phyloP scores from a whole-genome alignment of 208 protist species.

The Crithidia expoeki region DNA sequence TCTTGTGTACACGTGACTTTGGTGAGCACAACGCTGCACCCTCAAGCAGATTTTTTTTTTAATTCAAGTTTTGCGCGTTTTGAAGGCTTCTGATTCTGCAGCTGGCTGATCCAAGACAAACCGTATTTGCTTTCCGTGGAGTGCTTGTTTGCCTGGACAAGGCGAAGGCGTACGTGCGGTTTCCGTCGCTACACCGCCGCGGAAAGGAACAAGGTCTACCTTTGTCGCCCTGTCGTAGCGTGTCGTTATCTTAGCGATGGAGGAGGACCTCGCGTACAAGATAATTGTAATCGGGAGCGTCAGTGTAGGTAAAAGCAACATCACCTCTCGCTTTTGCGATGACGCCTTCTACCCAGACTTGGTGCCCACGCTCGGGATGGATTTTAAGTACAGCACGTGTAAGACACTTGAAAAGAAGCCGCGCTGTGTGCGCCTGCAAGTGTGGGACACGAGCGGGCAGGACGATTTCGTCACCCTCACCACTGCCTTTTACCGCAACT shows the following conservation, averaged over 20 bases:
- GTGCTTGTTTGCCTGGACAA: too few relatives aligned
- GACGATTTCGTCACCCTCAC: slow-evolving; percentile 91
- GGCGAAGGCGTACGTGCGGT: too few relatives aligned
- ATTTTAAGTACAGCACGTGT: slow-evolving; percentile 88
- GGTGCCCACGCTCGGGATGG: slow-evolving; percentile 86
- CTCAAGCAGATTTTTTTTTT: too few relatives aligned
- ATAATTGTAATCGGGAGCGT: slow-evolving; percentile 90
- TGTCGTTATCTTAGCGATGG: slow-evolving; percentile 30
- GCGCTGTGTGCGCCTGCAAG: slow-evolving; percentile 79
- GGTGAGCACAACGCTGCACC: too few relatives aligned
- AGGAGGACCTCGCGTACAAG: slow-evolving; percentile 89
- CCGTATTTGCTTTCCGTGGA: too few relatives aligned
- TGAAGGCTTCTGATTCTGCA: too few relatives aligned
- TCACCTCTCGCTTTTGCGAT: slow-evolving; percentile 87
- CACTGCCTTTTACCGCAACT: slow-evolving; percentile 93
- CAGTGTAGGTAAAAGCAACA: slow-evolving; percentile 93
- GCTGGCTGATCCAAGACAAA: too few relatives aligned
- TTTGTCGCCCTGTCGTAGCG: neutral
- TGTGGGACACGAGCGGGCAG: slow-evolving; percentile 93
- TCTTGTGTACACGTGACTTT: too few relatives aligned
- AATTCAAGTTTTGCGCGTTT: too few relatives aligned
- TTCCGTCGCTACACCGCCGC: too few relatives aligned
- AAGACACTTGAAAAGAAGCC: slow-evolving; percentile 72
- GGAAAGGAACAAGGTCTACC: too few relatives aligned
- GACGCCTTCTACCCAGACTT: slow-evolving; percentile 81